Percentiles rank a stretch among this genome's conserved stretches.
These are phyloP conservation scores for Colletotrichum sp. DNA, from an alignment of 2,329 filamentous ascomycete genomes.

Conservation along the genomic window DNA sequence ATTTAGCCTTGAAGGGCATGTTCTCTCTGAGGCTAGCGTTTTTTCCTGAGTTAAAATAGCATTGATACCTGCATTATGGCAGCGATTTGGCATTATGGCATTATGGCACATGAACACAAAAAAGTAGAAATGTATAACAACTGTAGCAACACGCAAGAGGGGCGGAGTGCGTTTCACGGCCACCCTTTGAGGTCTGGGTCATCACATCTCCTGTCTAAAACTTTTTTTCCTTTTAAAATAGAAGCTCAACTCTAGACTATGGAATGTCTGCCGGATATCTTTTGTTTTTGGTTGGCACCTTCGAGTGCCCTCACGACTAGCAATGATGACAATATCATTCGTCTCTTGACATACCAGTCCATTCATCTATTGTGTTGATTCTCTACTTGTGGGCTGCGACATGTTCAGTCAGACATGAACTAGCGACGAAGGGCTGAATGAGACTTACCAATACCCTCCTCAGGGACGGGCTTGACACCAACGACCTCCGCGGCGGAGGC, in stretches of 20 bases:
- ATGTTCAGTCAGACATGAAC: not conserved
- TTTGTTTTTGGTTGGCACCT: not conserved
- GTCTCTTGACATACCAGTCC: conserved; percentile 10
- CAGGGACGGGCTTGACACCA: conserved; percentile 61
- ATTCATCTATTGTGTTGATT: not conserved
- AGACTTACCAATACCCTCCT: conserved; percentile 56
- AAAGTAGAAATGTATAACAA: conserved; percentile 6
- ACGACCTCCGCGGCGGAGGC: conserved; percentile 69
- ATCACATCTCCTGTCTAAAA: not conserved
- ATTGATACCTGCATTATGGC: not conserved
- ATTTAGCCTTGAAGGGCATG: not conserved
- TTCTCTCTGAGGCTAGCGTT: not conserved
- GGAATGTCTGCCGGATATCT: conserved; percentile 19
- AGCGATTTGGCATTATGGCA: not conserved
- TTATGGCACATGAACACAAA: conserved; percentile 1
- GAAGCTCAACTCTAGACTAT: conserved; percentile 22
- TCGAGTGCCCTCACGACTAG: not conserved
- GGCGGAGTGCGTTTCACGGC: not conserved
- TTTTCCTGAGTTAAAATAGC: not conserved
- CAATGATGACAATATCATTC: not conserved
- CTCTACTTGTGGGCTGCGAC: conserved; percentile 23
- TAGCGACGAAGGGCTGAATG: not conserved
- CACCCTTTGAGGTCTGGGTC: conserved; percentile 1
- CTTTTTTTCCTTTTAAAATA: not conserved
- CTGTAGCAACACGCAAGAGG: conserved; percentile 5